A percentile compares a stretch with the other conserved stretches of the same genome.
Evolutionary conservation across 768 basidiomycete species (phyloP).

Genomic region (Tephrocybe sp.): DNA sequence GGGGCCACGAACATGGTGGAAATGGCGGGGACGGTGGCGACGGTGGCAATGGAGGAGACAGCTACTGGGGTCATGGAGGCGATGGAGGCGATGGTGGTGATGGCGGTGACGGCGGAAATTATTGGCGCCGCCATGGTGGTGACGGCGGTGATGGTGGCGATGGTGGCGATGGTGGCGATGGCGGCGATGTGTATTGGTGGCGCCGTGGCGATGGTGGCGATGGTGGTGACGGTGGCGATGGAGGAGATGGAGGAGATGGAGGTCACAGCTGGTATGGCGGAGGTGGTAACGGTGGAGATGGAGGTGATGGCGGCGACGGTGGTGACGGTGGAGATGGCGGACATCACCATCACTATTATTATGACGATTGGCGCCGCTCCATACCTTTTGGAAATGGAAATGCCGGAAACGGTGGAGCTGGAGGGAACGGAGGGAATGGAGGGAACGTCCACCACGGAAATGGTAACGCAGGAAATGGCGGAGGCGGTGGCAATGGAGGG

Average conservation of each 20-base stretch:
- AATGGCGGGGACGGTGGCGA: not conserved
- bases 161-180: not conserved
- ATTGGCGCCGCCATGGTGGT: too few relatives aligned
- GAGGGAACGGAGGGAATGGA: conserved; percentile 1
- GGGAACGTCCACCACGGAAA: not conserved
- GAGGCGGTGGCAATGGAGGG: conserved; percentile 1
- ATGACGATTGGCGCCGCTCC: not conserved
- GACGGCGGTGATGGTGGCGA: not conserved
- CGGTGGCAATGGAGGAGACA: not conserved
- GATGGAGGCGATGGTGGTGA: not conserved
- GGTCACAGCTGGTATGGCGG: not conserved
- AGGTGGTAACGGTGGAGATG: not conserved
- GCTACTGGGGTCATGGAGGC: not conserved
- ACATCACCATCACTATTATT: not conserved
- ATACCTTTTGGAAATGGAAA: not conserved
- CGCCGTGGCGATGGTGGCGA: not conserved
- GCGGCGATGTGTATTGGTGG: too few relatives aligned
- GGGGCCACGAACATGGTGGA: not conserved
- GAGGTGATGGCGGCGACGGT: not conserved
- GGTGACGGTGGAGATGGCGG: not conserved
- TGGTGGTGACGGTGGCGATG: not conserved
- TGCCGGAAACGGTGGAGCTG: not conserved
- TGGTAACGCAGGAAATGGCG: not conserved
- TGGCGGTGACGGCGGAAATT: not conserved
- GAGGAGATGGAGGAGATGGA: not conserved